Conservation (phyloP, 2,329 filamentous ascomycete species). For the Talaromyces sp. region DNA sequence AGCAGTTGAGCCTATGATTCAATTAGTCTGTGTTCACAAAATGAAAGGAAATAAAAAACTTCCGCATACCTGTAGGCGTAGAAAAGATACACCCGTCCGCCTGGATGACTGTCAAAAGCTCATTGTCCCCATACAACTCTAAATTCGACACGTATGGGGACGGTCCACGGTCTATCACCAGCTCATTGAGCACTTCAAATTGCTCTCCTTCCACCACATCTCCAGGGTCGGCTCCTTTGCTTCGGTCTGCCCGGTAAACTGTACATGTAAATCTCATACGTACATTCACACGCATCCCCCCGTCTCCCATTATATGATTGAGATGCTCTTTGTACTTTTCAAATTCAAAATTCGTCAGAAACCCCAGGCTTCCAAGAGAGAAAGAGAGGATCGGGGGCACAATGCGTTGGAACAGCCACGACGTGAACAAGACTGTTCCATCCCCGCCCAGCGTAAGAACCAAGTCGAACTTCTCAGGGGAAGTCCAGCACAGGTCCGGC, state of each 20-base stretch:
- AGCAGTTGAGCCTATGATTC: slow-evolving; percentile 64
- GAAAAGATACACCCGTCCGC: slow-evolving; percentile 98
- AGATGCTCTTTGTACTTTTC: slow-evolving; percentile 82
- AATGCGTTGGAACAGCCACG: slow-evolving; percentile 93
- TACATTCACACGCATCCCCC: slow-evolving; percentile 93
- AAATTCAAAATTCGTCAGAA: slow-evolving; percentile 96
- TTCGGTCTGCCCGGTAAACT: slow-evolving; percentile 68
- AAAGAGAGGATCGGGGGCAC: slow-evolving; percentile 93
- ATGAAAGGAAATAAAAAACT: neutral
- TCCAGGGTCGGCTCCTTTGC: slow-evolving; percentile 43
- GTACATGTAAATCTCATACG: slow-evolving; percentile 99
- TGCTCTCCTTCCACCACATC: slow-evolving; percentile 85
- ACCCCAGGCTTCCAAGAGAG: slow-evolving; percentile 84
- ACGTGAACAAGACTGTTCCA: slow-evolving; percentile 93
- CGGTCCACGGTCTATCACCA: slow-evolving; percentile 95
- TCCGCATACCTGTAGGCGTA: slow-evolving; percentile 69
- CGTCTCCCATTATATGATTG: slow-evolving; percentile 83
- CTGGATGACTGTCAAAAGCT: slow-evolving; percentile 90
- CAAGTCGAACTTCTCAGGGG: slow-evolving; percentile 91
- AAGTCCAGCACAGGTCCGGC: slow-evolving; percentile 88
- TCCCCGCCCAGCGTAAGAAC: slow-evolving; percentile 91
- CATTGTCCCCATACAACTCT: slow-evolving; percentile 91
- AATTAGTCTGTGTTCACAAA: neutral
- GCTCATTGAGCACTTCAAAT: slow-evolving; percentile 96
- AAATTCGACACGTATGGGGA: slow-evolving; percentile 96